Conservation (phyloP, 768 basidiomycete species). For the Agaricus blazei region DNA sequence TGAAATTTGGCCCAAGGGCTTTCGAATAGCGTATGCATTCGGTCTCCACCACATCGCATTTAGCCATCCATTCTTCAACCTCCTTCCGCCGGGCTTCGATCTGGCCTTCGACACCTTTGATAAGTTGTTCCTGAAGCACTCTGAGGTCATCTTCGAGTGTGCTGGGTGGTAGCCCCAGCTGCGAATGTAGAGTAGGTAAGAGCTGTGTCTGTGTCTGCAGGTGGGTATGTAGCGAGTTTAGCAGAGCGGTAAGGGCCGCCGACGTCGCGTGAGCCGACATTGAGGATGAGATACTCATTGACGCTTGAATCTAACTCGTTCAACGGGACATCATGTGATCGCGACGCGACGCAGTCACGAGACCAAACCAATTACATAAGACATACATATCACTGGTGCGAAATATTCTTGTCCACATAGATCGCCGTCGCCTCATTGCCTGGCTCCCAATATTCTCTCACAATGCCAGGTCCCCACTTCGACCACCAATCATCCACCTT, state of each 20-base stretch:
- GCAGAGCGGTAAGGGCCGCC: conserved; percentile 51
- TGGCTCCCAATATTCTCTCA: neutral
- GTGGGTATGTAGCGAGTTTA: conserved; percentile 74
- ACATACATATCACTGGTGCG: neutral
- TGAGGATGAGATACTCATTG: neutral
- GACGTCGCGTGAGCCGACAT: conserved; percentile 24
- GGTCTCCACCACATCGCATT: conserved; percentile 56
- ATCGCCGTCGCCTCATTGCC: neutral
- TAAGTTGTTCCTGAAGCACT: conserved; percentile 67
- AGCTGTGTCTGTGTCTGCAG: conserved; percentile 78
- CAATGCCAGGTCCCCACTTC: conserved; percentile 29
- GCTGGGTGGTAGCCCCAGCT: conserved; percentile 76
- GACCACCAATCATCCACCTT: conserved; percentile 64
- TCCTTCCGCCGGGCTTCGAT: conserved; percentile 67
- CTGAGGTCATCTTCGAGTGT: conserved; percentile 80
- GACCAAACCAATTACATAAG: neutral
- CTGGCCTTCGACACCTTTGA: conserved; percentile 69
- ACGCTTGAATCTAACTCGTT: neutral
- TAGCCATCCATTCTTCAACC: conserved; percentile 68
- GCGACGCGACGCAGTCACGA: conserved; percentile 5
- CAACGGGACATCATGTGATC: conserved; percentile 13
- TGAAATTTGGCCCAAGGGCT: conserved; percentile 68
- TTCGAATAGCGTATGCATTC: conserved; percentile 63
- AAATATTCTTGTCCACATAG: conserved; percentile 1
- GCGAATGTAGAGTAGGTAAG: conserved; percentile 75